Evolutionary conservation across 2,329 filamentous ascomycete species (phyloP).

Genomic region (Xylaria sp.): DNA sequence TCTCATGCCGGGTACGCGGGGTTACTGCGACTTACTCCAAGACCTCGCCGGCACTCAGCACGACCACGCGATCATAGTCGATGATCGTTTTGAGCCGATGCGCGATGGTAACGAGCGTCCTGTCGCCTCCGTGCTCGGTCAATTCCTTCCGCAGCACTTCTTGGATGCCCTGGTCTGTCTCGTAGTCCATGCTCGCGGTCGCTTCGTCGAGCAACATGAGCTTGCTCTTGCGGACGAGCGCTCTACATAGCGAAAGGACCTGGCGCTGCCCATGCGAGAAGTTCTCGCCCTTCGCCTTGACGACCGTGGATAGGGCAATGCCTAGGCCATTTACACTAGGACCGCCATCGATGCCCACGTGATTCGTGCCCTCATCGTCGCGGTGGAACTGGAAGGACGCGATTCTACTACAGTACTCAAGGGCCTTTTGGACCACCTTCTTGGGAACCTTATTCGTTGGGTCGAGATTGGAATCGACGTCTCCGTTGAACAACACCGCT

Average conservation of each 20-base stretch:
- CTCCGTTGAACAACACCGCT: conserved; percentile 60
- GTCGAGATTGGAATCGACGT: conserved; percentile 64
- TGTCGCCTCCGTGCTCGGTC: conserved; percentile 48
- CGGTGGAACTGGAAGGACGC: conserved; percentile 47
- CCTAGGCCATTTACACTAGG: conserved; percentile 35
- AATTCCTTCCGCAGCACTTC: conserved; percentile 57
- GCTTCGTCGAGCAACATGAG: conserved; percentile 64
- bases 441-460: conserved; percentile 63
- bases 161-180: conserved; percentile 62
- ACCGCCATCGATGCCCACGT: conserved; percentile 32
- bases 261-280: conserved; percentile 64
- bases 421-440: conserved; percentile 59
- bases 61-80: conserved; percentile 63
- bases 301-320: conserved; percentile 51
- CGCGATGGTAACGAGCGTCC: conserved; percentile 63
- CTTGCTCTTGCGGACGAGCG: conserved; percentile 59
- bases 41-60: conserved; percentile 60
- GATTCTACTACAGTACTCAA: conserved; percentile 67
- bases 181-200: conserved; percentile 64
- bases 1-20: not conserved
- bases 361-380: conserved; percentile 25
- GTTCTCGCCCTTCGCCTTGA: conserved; percentile 60
- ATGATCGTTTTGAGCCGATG: conserved; percentile 64
- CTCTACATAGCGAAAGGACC: conserved; percentile 62
- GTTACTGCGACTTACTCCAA: conserved; percentile 52